A percentile compares a stretch with the other conserved stretches of the same genome.
phyloP scores from a whole-genome alignment of 2,329 filamentous ascomycete species.

The Knoxdaviesia proteae region DNA sequence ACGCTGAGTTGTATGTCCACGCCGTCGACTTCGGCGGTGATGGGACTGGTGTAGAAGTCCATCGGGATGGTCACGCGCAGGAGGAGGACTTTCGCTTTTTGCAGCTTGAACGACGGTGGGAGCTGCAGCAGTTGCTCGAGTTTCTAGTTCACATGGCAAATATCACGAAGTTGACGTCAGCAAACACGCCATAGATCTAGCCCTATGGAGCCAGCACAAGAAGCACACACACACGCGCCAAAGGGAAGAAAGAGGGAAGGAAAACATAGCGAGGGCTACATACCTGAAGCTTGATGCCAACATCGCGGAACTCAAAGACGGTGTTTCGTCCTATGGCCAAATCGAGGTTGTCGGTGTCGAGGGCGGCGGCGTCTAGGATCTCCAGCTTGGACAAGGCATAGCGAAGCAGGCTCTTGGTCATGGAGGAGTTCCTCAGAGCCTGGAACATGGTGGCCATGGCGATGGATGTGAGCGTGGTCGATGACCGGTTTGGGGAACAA shows the following conservation, averaged over 20 bases:
- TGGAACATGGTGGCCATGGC: constrained; percentile 35
- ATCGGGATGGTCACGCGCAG: constrained; percentile 70
- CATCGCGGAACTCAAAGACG: constrained; percentile 69
- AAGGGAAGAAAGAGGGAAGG: not conserved
- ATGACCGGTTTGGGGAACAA: not conserved
- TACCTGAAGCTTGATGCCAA: constrained; percentile 63
- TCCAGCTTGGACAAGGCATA: constrained; percentile 71
- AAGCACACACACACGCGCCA: not conserved
- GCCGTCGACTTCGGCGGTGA: constrained; percentile 63
- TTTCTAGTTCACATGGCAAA: constrained; percentile 33
- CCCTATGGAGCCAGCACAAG: constrained; percentile 2
- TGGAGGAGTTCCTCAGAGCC: constrained; percentile 43
- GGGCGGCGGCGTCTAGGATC: constrained; percentile 66
- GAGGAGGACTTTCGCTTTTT: constrained; percentile 52
- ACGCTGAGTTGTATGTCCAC: constrained; percentile 34
- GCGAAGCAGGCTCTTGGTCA: constrained; percentile 75
- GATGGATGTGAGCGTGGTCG: too few relatives aligned
- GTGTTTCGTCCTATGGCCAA: constrained; percentile 65
- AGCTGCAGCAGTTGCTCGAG: constrained; percentile 54
- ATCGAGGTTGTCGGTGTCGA: constrained; percentile 73
- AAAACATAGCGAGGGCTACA: constrained; percentile 8
- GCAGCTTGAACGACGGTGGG: constrained; percentile 48
- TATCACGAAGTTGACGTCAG: too few relatives aligned
- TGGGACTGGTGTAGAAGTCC: constrained; percentile 70
- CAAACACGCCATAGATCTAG: too few relatives aligned